Conservation (phyloP, 345 rosid species). For the Mercurialis annua region DNA sequence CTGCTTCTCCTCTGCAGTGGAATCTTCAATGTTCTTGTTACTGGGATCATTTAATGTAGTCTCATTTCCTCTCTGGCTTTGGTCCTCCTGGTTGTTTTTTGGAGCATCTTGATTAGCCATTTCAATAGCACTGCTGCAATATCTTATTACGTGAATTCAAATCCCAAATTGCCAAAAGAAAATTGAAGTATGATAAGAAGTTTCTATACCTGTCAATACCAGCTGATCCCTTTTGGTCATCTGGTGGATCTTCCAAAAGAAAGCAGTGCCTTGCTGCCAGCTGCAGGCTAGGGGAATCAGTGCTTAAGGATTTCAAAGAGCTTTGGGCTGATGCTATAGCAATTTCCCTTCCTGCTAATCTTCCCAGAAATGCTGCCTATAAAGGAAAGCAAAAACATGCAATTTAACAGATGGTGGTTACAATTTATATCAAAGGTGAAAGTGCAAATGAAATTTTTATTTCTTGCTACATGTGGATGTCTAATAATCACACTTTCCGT, state of each 20-base stretch:
- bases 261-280: slow-evolving; percentile 86
- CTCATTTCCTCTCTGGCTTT: slow-evolving; percentile 33
- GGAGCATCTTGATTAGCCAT: slow-evolving; percentile 33
- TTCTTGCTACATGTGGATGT: not conserved
- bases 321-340: slow-evolving; percentile 68
- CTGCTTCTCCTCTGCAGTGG: slow-evolving; percentile 44
- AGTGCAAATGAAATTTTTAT: not conserved
- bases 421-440: slow-evolving; percentile 6
- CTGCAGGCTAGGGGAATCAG: slow-evolving; percentile 56
- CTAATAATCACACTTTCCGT: not conserved
- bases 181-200: not conserved
- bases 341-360: slow-evolving; percentile 58
- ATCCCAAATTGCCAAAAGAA: slow-evolving; percentile 19
- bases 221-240: slow-evolving; percentile 45
- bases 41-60: slow-evolving; percentile 26
- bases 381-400: slow-evolving; percentile 12
- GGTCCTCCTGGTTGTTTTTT: slow-evolving; percentile 39
- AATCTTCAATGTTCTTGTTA: slow-evolving; percentile 35
- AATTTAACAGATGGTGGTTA: not conserved
- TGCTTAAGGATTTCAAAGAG: slow-evolving; percentile 59
- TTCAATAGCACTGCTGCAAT: slow-evolving; percentile 48
- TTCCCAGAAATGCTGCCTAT: slow-evolving; percentile 75
- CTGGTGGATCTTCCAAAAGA: slow-evolving; percentile 88
- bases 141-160: slow-evolving; percentile 33
- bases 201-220: slow-evolving; percentile 52